Evolutionary conservation across 176 grass and related monocot genomes (phyloP).

Genomic region (Oryza glumipatula): DNA sequence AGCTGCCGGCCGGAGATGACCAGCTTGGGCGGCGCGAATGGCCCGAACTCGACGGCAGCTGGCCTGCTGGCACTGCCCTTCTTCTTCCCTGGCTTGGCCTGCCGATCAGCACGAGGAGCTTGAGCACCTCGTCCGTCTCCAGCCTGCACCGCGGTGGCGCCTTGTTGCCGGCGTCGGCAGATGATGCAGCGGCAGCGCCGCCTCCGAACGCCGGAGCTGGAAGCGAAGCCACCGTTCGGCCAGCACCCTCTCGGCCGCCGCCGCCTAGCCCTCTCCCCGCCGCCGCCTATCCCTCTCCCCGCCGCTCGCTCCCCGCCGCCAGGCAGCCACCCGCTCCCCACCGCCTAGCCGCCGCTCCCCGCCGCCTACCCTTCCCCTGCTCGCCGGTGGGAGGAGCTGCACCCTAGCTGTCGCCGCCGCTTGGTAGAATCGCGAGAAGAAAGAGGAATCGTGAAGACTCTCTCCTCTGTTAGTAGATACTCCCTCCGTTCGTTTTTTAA

Average conservation of each 20-base stretch:
- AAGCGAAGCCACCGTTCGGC: background rate
- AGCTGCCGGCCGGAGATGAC: constrained; percentile 28
- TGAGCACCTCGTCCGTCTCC: constrained; percentile 63
- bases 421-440: no score
- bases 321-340: no score
- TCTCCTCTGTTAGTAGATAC: no score
- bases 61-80: background rate
- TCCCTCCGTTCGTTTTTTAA: no score
- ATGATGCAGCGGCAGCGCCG: background rate
- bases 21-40: constrained; percentile 52
- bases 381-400: no score
- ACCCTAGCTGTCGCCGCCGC: no score
- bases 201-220: background rate
- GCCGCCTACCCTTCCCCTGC: no score
- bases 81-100: background rate
- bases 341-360: no score
- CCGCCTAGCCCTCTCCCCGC: no score
- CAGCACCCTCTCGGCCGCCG: background rate
- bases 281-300: no score
- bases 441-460: no score
- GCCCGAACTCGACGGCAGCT: background rate
- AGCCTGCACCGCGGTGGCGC: constrained; percentile 33
- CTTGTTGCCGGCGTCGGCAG: background rate
- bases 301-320: no score
- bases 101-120: constrained; percentile 36